Conservation (phyloP, 176 grass and related monocot species). For the Saccharum spontaneum region DNA sequence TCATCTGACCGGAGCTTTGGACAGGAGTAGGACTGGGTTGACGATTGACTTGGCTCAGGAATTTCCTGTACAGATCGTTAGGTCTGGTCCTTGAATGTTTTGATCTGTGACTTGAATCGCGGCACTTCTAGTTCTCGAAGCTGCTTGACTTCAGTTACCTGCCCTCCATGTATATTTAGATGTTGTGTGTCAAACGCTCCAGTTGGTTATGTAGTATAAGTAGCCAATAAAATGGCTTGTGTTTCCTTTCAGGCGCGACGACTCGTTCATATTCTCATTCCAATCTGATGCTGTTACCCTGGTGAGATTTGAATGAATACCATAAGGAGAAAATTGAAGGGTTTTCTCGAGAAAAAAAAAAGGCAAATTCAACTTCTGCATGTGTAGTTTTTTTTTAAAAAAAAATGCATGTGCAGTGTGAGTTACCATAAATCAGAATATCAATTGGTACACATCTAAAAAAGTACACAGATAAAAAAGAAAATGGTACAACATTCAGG, state of each 20-base stretch:
- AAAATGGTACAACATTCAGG: neutral
- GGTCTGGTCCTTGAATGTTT: neutral
- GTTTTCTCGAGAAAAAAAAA: no score
- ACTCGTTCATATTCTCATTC: neutral
- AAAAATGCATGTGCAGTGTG: neutral
- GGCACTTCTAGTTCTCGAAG: slow-evolving; percentile 20
- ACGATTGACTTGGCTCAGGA: neutral
- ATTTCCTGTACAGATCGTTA: neutral
- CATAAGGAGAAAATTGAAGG: no score
- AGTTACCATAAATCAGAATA: neutral
- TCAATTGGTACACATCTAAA: neutral
- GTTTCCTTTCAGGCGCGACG: neutral
- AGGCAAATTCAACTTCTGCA: no score
- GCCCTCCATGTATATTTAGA: no score
- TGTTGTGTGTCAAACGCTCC: neutral
- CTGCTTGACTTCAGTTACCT: slow-evolving; percentile 3
- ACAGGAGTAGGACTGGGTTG: neutral
- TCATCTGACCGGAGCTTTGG: neutral
- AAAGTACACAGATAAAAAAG: neutral
- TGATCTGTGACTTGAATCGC: neutral
- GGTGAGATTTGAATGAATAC: no score
- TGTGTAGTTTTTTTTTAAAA: no score
- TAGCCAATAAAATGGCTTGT: neutral
- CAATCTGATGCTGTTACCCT: no score
- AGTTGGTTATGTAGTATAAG: neutral